Evolutionary conservation across 768 basidiomycete species (phyloP).

Genomic region (Termitomyces sp.): DNA sequence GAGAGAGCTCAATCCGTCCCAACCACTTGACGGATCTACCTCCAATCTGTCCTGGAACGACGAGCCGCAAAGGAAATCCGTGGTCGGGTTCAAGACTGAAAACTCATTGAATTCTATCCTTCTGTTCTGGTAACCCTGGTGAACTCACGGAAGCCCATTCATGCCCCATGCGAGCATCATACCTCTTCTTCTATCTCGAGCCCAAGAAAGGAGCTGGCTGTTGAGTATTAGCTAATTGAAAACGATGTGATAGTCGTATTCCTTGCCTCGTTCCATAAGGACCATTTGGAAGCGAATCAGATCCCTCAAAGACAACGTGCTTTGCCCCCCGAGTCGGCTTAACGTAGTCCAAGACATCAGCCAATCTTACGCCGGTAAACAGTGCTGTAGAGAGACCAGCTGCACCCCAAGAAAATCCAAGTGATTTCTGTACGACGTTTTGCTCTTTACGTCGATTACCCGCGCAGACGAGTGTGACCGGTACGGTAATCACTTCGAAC

Average conservation of each 20-base stretch:
- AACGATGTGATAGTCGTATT: neutral
- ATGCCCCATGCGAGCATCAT: slow-evolving; percentile 53
- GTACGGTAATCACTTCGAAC: slow-evolving; percentile 52
- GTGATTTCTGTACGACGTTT: slow-evolving; percentile 49
- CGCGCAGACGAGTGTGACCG: slow-evolving; percentile 58
- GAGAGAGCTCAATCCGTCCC: slow-evolving; percentile 43
- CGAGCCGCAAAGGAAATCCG: slow-evolving; percentile 57
- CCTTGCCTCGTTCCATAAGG: slow-evolving; percentile 51
- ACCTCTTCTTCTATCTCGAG: slow-evolving; percentile 35
- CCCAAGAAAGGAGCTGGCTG: slow-evolving; percentile 31
- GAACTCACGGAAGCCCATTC: slow-evolving; percentile 42
- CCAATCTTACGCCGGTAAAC: slow-evolving; percentile 54
- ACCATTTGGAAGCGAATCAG: slow-evolving; percentile 50
- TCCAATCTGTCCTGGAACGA: slow-evolving; percentile 60
- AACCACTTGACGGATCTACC: slow-evolving; percentile 61
- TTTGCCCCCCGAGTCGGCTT: slow-evolving; percentile 28
- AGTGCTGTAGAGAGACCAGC: slow-evolving; percentile 47
- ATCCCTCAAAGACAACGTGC: slow-evolving; percentile 57
- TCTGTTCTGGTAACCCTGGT: neutral
- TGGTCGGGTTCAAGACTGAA: slow-evolving; percentile 50
- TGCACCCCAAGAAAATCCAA: slow-evolving; percentile 54
- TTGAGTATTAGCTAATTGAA: neutral
- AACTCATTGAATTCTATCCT: neutral
- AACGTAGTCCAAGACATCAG: slow-evolving; percentile 45
- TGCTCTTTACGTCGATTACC: slow-evolving; percentile 61